phyloP scores from a whole-genome alignment of 1,284 basidiomycete species.

The Rugiboletus extremiorientalis region DNA sequence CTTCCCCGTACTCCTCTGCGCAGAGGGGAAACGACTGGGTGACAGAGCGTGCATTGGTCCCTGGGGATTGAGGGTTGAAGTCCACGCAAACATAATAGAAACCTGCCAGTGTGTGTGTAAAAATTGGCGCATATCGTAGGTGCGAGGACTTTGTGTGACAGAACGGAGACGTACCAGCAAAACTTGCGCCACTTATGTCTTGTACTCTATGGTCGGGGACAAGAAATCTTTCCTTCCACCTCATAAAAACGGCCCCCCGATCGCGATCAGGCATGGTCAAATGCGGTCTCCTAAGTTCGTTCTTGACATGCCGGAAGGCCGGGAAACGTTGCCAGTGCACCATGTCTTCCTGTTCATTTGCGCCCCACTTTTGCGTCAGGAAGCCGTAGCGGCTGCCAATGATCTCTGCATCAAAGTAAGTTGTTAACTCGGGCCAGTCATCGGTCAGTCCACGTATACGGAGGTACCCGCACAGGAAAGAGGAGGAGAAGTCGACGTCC shows the following conservation, averaged over 20 bases:
- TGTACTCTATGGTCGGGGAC: constrained; percentile 92
- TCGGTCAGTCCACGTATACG: constrained; percentile 88
- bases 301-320: constrained; percentile 78
- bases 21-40: constrained; percentile 35
- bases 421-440: constrained; percentile 88
- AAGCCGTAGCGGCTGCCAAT: constrained; percentile 88
- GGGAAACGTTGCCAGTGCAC: constrained; percentile 91
- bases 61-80: constrained; percentile 57
- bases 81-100: constrained; percentile 89
- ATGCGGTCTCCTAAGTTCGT: constrained; percentile 72
- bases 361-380: constrained; percentile 83
- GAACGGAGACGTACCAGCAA: constrained; percentile 67
- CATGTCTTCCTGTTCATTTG: constrained; percentile 85
- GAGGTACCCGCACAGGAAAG: constrained; percentile 84
- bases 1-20: constrained; percentile 33
- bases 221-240: constrained; percentile 96
- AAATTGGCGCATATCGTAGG: not conserved
- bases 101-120: constrained; percentile 42
- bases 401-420: constrained; percentile 93
- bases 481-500: constrained; percentile 83
- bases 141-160: not conserved
- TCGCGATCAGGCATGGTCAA: constrained; percentile 75
- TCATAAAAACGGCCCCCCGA: constrained; percentile 84
- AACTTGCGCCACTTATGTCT: constrained; percentile 94
- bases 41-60: constrained; percentile 32